Evolutionary conservation across 805 yeast genomes (phyloP).

Genomic region (Wickerhamiella bombiphila): DNA sequence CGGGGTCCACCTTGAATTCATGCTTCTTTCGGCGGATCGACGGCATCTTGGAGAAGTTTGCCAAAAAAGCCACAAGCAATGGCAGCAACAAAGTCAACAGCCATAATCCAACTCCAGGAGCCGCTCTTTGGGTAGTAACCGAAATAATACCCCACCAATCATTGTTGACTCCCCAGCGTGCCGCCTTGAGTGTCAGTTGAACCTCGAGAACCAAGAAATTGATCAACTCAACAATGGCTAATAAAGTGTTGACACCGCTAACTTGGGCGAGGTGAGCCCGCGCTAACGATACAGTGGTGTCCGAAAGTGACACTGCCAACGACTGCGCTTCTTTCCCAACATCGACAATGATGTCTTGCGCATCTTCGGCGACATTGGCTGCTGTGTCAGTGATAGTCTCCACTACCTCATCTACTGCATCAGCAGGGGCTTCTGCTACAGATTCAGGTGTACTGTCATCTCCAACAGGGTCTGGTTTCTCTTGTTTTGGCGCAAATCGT

Average conservation of each 20-base stretch:
- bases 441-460: background rate
- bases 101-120: background rate
- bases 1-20: conserved; percentile 32
- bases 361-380: too few relatives aligned
- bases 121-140: too few relatives aligned
- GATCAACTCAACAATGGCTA: conserved; percentile 6
- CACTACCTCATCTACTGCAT: background rate
- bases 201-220: too few relatives aligned
- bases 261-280: conserved; percentile 7
- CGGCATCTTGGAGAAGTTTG: conserved; percentile 22
- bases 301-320: background rate
- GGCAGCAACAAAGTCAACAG: conserved; percentile 19
- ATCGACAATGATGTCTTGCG: too few relatives aligned
- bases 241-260: conserved; percentile 3
- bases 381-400: background rate
- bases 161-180: background rate
- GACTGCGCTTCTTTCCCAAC: background rate
- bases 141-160: background rate
- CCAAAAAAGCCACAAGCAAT: conserved; percentile 17
- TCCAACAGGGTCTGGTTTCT: conserved; percentile 1
- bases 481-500: background rate
- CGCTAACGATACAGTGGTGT: background rate
- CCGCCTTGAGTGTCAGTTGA: too few relatives aligned
- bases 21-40: conserved; percentile 12
- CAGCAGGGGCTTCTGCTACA: conserved; percentile 1